Conservation (phyloP, 192 early-diverging fungal species). For the Backusella australiensis region DNA sequence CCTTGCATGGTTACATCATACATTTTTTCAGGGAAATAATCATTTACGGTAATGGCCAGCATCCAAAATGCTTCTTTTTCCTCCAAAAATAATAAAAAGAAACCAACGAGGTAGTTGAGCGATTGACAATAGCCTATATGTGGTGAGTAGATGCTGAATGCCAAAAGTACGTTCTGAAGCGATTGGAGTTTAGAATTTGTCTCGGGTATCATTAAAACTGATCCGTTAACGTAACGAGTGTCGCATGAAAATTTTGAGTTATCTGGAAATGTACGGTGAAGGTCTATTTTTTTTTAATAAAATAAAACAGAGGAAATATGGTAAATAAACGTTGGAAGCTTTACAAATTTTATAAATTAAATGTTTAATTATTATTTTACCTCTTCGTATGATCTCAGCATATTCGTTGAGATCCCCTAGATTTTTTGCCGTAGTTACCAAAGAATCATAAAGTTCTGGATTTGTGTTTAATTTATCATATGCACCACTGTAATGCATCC, state of each 20-base stretch:
- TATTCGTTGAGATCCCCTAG: constrained; percentile 59
- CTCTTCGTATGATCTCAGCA: constrained; percentile 67
- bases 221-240: constrained; percentile 14
- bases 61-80: constrained; percentile 83
- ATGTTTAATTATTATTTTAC: constrained; percentile 23
- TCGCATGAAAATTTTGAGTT: constrained; percentile 66
- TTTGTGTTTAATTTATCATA: constrained; percentile 52
- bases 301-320: background rate
- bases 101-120: constrained; percentile 76
- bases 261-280: constrained; percentile 83
- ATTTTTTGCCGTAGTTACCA: constrained; percentile 41
- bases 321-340: background rate
- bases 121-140: constrained; percentile 84
- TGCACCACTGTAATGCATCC: constrained; percentile 75
- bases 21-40: constrained; percentile 70
- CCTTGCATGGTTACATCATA: constrained; percentile 77
- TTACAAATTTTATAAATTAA: background rate
- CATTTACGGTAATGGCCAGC: constrained; percentile 66
- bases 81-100: constrained; percentile 68
- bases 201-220: constrained; percentile 28
- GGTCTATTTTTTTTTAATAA: constrained; percentile 44
- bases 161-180: constrained; percentile 64
- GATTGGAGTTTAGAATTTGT: constrained; percentile 51
- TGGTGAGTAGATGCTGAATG: constrained; percentile 70
- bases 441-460: constrained; percentile 54